Conservation (phyloP, 2,329 filamentous ascomycete genomes). For the Fusarium begoniae region DNA sequence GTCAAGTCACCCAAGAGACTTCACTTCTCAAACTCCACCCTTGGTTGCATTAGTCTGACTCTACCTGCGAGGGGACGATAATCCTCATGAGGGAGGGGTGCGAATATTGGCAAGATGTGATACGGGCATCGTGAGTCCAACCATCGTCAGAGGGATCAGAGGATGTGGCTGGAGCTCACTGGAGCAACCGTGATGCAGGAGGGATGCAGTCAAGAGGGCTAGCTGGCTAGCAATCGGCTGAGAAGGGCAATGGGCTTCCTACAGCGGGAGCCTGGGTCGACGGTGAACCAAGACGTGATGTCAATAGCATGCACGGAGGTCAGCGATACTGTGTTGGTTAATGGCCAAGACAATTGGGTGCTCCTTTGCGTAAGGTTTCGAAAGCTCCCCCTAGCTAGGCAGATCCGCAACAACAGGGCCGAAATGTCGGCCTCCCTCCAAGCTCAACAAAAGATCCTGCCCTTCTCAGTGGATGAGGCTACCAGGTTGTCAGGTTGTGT, state of each 20-base stretch:
- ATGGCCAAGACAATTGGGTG: slow-evolving; percentile 22
- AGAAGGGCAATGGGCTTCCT: slow-evolving; percentile 12
- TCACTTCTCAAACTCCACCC: slow-evolving; percentile 33
- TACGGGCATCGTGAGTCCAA: slow-evolving; percentile 39
- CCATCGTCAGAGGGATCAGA: slow-evolving; percentile 21
- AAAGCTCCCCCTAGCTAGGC: slow-evolving; percentile 27
- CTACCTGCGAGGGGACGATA: slow-evolving; percentile 33
- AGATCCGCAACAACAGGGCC: slow-evolving; percentile 36
- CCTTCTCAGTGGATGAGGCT: slow-evolving; percentile 29
- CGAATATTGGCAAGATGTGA: slow-evolving; percentile 37
- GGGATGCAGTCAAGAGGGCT: slow-evolving; percentile 21
- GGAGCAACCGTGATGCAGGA: slow-evolving; percentile 37
- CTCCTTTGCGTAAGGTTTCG: slow-evolving; percentile 32
- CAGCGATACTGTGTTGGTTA: slow-evolving; percentile 21
- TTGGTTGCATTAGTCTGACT: slow-evolving; percentile 35
- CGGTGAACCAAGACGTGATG: slow-evolving; percentile 26
- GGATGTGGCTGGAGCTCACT: slow-evolving; percentile 44
- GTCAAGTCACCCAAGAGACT: slow-evolving; percentile 24
- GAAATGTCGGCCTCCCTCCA: slow-evolving; percentile 32
- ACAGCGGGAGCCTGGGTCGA: not conserved
- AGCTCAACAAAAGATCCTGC: slow-evolving; percentile 35
- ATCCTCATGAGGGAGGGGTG: slow-evolving; percentile 34
- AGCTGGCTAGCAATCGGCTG: slow-evolving; percentile 10
- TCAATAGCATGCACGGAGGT: slow-evolving; percentile 41
- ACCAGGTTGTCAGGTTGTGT: slow-evolving; percentile 20